Evolutionary conservation across 177 flowering plant species (phyloP).

Genomic region (Vitis hybrid): DNA sequence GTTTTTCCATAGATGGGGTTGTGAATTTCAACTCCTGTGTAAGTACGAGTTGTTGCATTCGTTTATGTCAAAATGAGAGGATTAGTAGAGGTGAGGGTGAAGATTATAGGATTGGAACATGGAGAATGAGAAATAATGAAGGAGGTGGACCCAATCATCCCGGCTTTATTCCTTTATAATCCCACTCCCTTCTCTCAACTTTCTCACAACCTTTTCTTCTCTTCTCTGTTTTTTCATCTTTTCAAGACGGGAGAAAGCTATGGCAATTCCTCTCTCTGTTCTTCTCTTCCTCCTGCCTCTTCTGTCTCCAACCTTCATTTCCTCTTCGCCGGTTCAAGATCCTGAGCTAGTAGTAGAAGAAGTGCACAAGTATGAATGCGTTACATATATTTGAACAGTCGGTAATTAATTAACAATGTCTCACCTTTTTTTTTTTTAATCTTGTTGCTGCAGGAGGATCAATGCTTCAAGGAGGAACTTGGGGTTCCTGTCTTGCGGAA

Average conservation of each 20-base stretch:
- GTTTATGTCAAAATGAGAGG: too few relatives aligned
- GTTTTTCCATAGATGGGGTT: too few relatives aligned
- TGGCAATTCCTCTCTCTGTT: conserved; percentile 13
- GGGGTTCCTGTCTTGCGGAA: conserved; percentile 53
- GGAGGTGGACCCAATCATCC: background rate
- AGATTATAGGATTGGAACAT: too few relatives aligned
- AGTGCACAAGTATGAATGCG: conserved; percentile 37
- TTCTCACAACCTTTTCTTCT: background rate
- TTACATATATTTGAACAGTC: background rate
- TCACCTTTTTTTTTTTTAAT: background rate
- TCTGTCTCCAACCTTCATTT: conserved; percentile 21
- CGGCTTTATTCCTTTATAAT: conserved; percentile 10
- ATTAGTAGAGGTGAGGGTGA: too few relatives aligned
- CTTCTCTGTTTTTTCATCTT: background rate
- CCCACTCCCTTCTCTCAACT: background rate
- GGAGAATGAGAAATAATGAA: background rate
- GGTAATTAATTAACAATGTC: background rate
- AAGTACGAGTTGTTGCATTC: too few relatives aligned
- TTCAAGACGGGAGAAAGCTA: background rate
- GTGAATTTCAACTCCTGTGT: too few relatives aligned
- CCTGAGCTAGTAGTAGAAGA: conserved; percentile 50
- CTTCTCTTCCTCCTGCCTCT: conserved; percentile 16
- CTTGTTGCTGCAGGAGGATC: conserved; percentile 43
- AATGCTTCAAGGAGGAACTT: conserved; percentile 55
- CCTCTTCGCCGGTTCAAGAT: conserved; percentile 45